Conservation (phyloP, 1,284 basidiomycete species). For the Singerocomus inundabilis region DNA sequence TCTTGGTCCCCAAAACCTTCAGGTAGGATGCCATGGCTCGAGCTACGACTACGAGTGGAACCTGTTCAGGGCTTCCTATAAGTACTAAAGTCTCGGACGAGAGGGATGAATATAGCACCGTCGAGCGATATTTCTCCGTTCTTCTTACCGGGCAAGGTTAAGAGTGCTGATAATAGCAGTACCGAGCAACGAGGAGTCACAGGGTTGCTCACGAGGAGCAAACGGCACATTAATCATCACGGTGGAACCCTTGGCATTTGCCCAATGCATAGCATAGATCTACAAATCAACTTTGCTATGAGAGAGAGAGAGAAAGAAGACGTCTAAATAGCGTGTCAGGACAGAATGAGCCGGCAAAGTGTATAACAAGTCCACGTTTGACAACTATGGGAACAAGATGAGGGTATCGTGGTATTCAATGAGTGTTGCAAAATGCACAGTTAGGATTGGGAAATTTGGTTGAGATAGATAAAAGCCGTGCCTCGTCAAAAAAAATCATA, state of each 20-base stretch:
- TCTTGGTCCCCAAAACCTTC: conserved; percentile 53
- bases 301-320: background rate
- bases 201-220: background rate
- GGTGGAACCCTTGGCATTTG: background rate
- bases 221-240: background rate
- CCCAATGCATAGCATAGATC: conserved; percentile 13
- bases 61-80: conserved; percentile 1
- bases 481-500: conserved; percentile 17
- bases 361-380: conserved; percentile 30
- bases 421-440: conserved; percentile 32
- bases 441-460: conserved; percentile 27
- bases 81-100: conserved; percentile 1
- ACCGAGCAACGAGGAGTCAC: conserved; percentile 1
- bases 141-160: background rate
- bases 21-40: conserved; percentile 40
- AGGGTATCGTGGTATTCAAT: conserved; percentile 35
- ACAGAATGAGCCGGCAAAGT: conserved; percentile 15
- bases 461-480: conserved; percentile 30
- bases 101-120: background rate
- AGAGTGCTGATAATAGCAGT: background rate
- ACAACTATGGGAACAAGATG: conserved; percentile 32
- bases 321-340: conserved; percentile 24
- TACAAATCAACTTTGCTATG: conserved; percentile 27
- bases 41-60: background rate
- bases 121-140: conserved; percentile 15